phyloP scores from a whole-genome alignment of 2,329 filamentous ascomycete genomes.

The Corniculantispora saksenae region DNA sequence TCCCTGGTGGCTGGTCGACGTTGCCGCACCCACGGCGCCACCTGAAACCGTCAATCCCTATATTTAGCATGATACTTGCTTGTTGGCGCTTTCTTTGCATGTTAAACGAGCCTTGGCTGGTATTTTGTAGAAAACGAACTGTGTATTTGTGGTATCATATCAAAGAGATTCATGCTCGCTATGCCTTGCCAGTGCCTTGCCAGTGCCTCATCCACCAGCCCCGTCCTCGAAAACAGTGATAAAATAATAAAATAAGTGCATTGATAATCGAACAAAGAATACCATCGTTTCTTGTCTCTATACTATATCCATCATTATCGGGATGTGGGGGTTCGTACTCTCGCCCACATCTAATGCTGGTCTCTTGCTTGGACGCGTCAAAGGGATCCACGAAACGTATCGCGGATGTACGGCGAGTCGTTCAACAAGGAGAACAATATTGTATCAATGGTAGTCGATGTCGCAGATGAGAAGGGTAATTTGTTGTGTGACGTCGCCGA shows the following conservation, averaged over 20 bases:
- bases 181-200: background rate
- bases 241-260: background rate
- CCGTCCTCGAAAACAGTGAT: background rate
- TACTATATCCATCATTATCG: background rate
- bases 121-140: background rate
- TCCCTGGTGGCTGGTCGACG: background rate
- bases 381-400: no score
- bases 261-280: background rate
- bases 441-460: background rate
- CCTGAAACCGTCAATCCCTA: background rate
- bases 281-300: background rate
- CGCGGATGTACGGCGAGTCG: background rate
- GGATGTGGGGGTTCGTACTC: slow-evolving; percentile 8
- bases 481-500: background rate
- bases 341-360: slow-evolving; percentile 6
- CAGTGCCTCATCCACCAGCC: background rate
- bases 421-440: background rate
- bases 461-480: background rate
- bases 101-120: background rate
- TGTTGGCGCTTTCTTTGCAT: background rate
- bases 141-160: background rate
- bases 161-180: background rate
- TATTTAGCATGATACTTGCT: background rate
- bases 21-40: background rate
- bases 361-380: slow-evolving; percentile 1